Base-by-base conservation (phyloP, 306 rosid species). In the Vigna hirtella region DNA sequence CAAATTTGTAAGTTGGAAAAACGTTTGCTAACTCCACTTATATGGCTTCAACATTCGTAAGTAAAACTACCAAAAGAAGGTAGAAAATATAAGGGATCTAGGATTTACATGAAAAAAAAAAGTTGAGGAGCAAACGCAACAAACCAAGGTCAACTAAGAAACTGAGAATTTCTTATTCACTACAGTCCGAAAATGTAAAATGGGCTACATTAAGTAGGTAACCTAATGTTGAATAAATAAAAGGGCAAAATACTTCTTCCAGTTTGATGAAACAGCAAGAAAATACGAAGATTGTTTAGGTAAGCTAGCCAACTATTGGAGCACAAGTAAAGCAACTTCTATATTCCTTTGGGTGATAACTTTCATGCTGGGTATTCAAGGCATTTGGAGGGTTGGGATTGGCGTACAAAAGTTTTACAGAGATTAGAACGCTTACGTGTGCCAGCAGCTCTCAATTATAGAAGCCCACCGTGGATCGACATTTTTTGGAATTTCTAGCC, bases 361-460 rank as follows among this genome's bases (percentile, higher is more conserved):
- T 47, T 64, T 62, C 45, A 74, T 73, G 76, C 32, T 58, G 40
- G 36, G 50, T 77, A 64, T 79, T 61, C 22, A 57, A 9, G 11
- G 77, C 59, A 9, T 34, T 63, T 63, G 26, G 69, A 24, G 69
- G 14, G 12, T 62, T 62, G 47, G 7, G 48, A 1, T 61, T 14
- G 42, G 11, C 26, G 52, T 11, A 49, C 5, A 40, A 52, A 34
- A 26, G 30, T 22, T 74, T 47, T 70, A 66, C 28, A 67, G 52
- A 34, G 49, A 79, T 74, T 55, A 66, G 61, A 36, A 66, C 20
- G 82, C 59, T 68, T 48, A 96, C 99, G 91, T 91, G 57, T 89
- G 90, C 89, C 98, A 96, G 87, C 99, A 96, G 92, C 91, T 89
- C 89, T 96, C 97, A 79, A 96, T 93, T 53, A 96, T 72, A 56